Conservation (phyloP, 1,284 basidiomycete species). For the Irpex lacteus region DNA sequence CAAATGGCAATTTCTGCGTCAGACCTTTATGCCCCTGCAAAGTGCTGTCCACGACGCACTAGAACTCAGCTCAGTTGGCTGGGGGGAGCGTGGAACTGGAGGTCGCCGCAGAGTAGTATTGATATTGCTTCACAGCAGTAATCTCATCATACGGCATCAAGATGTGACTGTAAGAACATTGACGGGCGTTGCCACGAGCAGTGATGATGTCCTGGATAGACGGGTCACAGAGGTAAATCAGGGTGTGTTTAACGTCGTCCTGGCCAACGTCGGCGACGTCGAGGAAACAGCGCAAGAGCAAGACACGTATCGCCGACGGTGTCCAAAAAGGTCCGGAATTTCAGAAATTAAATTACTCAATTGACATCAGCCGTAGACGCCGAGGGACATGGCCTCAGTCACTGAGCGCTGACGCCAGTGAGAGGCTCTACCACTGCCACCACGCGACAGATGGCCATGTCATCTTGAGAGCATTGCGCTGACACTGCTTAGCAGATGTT, state of each 20-base stretch:
- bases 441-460: too few species aligned
- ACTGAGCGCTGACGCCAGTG: neutral
- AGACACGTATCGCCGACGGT: too few species aligned
- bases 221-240: neutral
- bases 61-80: neutral
- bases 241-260: neutral
- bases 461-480: too few species aligned
- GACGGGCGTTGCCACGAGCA: neutral
- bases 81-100: neutral
- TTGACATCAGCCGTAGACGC: neutral
- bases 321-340: neutral
- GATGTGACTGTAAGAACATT: neutral
- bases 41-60: neutral
- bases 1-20: neutral
- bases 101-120: neutral
- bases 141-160: slow-evolving; percentile 1
- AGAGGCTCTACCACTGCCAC: neutral
- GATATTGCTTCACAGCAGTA: slow-evolving; percentile 1
- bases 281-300: neutral
- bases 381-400: neutral
- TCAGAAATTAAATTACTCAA: neutral
- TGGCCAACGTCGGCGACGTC: neutral
- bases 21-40: neutral
- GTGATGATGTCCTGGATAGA: neutral
- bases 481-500: neutral